A percentile compares a stretch with the other conserved stretches of the same genome.
These are phyloP conservation scores for Ogataea minuta DNA, from an alignment of 805 yeast species.

Conservation along the genomic window DNA sequence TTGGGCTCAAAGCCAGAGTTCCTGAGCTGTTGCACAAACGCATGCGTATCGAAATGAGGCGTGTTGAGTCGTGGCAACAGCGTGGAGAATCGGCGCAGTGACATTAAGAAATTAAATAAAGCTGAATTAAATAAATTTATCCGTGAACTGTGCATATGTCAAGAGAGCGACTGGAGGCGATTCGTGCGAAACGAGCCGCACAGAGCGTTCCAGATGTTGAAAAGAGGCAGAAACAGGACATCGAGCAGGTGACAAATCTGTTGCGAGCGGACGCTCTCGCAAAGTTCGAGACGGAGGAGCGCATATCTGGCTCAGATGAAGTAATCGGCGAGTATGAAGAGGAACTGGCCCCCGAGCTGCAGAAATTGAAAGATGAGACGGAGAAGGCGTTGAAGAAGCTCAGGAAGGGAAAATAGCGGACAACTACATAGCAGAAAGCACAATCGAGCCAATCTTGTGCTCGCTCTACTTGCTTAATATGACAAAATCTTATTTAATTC, in stretches of 20 bases:
- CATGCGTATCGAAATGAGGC: constrained; percentile 69
- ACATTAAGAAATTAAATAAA: neutral
- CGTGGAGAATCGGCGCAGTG: constrained; percentile 3
- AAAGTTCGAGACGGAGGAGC: neutral
- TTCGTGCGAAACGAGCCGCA: constrained; percentile 1
- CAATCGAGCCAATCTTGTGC: too few species aligned
- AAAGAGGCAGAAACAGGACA: constrained; percentile 1
- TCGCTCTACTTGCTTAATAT: neutral
- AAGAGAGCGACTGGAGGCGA: constrained; percentile 4
- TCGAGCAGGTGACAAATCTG: neutral
- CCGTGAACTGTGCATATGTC: constrained; percentile 1
- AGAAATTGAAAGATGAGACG: constrained; percentile 40
- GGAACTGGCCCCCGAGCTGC: constrained; percentile 39
- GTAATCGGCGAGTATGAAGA: constrained; percentile 30
- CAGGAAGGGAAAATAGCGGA: constrained; percentile 3
- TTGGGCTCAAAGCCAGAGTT: constrained; percentile 65
- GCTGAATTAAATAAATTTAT: constrained; percentile 1
- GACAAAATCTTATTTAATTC: neutral
- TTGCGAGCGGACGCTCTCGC: neutral
- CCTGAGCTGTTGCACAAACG: constrained; percentile 62
- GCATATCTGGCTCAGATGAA: constrained; percentile 13
- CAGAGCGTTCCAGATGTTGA: neutral
- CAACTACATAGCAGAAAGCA: too few species aligned
- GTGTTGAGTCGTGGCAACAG: constrained; percentile 7
- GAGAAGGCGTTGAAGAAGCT: constrained; percentile 37